Conservation (phyloP, 2,329 filamentous ascomycete genomes). For the Aspergillus neotritici region DNA sequence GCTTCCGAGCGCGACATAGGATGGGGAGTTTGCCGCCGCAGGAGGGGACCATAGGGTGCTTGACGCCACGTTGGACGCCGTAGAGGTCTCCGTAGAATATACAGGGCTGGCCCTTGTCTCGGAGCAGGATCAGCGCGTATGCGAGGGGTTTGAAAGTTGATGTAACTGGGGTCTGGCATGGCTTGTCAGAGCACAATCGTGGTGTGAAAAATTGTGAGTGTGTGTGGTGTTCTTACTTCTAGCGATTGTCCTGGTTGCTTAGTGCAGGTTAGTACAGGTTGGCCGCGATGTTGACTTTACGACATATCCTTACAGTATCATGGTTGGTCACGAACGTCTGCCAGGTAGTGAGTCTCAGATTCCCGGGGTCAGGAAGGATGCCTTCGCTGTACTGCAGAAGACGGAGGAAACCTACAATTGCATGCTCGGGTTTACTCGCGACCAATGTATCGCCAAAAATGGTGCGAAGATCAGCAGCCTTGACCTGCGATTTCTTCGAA, state of each 20-base stretch:
- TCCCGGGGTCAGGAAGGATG: not conserved
- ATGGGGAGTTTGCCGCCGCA: slow-evolving; percentile 53
- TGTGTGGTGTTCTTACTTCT: slow-evolving; percentile 35
- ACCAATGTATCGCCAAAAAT: slow-evolving; percentile 60
- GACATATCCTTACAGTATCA: slow-evolving; percentile 17
- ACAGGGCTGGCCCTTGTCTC: slow-evolving; percentile 58
- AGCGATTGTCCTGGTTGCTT: slow-evolving; percentile 59
- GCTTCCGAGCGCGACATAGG: slow-evolving; percentile 56
- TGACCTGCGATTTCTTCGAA: slow-evolving; percentile 52
- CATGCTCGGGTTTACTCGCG: slow-evolving; percentile 41
- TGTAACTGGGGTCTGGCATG: slow-evolving; percentile 52
- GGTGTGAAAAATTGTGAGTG: not conserved
- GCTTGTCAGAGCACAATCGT: not conserved
- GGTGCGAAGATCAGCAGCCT: slow-evolving; percentile 55
- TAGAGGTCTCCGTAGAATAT: slow-evolving; percentile 68
- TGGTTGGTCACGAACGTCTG: slow-evolving; percentile 25
- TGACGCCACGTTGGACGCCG: slow-evolving; percentile 49
- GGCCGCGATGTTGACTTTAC: not conserved
- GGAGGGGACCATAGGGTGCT: slow-evolving; percentile 48
- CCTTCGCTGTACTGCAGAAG: too few species aligned
- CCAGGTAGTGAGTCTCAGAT: not conserved
- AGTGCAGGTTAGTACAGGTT: too few species aligned
- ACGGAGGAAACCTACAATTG: slow-evolving; percentile 12
- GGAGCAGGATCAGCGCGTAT: slow-evolving; percentile 65
- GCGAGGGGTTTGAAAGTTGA: slow-evolving; percentile 66